Base-by-base conservation (phyloP, 2,329 filamentous ascomycete genomes). In the Sclerotiophoma versabilis region DNA sequence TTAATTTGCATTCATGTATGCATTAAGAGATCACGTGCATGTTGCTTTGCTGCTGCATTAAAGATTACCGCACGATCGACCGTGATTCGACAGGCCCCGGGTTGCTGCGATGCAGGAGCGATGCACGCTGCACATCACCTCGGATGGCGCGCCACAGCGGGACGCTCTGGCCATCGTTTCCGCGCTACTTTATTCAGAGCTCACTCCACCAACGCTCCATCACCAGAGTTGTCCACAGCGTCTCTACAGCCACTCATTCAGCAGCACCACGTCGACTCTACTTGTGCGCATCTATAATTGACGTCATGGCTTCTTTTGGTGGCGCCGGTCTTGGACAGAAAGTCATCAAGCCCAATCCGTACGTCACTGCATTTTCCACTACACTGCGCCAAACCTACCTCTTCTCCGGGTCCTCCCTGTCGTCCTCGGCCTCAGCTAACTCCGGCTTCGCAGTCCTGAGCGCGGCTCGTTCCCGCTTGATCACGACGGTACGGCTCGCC, bases 391-490 rank as follows among this genome's bases (percentile, higher is more conserved):
- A 39, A 49, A 49, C 39, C 20, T 41, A 32, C 42, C 45, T 29
- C 3, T 36, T 37, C 42, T 45, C 20, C 29, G 45, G 43, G 38
- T 34, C 41, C 41, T 34, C 42, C 45, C 41, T 50, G 42, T 32
- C 44, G 20, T 34, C 29, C 22, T 46, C 39, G 17, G 20, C 20
- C 33, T 36, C 14, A 25, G 44, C 60, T 67, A 41, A 70, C 22
- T 34, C 17, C 19, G 5, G 19, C 39, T 52, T n/a, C 38, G 25
- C 64, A 95, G 91, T 52, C 93, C 93, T 5, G 90, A 97, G 75
- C 87, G 93, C 67, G 93, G 93, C 50, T 96, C 91, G 68, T 98
- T 98, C 71, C 93, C 93, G n/a, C 86, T 98, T 50, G 93, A 98
- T 76, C 93, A 97, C 69, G 92, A 96, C 75, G 92, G 86, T 87